These are phyloP conservation scores for Boletus reticuloceps DNA, from an alignment of 768 basidiomycete species.

Conservation along the genomic window DNA sequence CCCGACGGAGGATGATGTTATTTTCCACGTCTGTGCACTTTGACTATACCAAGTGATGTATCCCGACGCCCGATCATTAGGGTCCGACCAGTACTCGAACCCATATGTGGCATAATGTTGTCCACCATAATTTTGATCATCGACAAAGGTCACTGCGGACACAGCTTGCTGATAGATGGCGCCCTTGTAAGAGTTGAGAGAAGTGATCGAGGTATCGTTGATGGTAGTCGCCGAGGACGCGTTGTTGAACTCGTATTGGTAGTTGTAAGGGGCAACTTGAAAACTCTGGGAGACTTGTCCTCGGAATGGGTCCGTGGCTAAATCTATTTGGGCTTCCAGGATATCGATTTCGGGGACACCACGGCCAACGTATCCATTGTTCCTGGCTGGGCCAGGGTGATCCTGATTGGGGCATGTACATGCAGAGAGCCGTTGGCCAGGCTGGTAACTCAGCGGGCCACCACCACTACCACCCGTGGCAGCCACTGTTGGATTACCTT, in stretches of 20 bases:
- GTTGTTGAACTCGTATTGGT: slow-evolving; percentile 60
- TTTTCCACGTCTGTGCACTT: slow-evolving; percentile 67
- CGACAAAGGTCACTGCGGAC: slow-evolving; percentile 59
- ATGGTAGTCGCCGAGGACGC: slow-evolving; percentile 50
- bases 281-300: slow-evolving; percentile 79
- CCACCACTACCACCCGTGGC: slow-evolving; percentile 52
- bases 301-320: slow-evolving; percentile 40
- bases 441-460: slow-evolving; percentile 65
- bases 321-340: slow-evolving; percentile 76
- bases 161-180: slow-evolving; percentile 73
- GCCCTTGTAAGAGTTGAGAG: slow-evolving; percentile 67
- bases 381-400: slow-evolving; percentile 74
- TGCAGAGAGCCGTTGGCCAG: slow-evolving; percentile 82
- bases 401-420: slow-evolving; percentile 86
- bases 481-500: slow-evolving; percentile 57
- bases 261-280: slow-evolving; percentile 80
- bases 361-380: slow-evolving; percentile 52
- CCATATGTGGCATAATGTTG: slow-evolving; percentile 60
- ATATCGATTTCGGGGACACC: slow-evolving; percentile 93
- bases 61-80: slow-evolving; percentile 59
- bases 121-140: slow-evolving; percentile 55
- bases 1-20: slow-evolving; percentile 63
- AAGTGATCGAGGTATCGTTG: slow-evolving; percentile 48
- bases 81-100: slow-evolving; percentile 80
- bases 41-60: slow-evolving; percentile 84